Evolutionary conservation across 352 stramenopile genomes (phyloP), one percentile per base, ranked within the genome.

Genomic region (Phytopythium mirpurense): DNA sequence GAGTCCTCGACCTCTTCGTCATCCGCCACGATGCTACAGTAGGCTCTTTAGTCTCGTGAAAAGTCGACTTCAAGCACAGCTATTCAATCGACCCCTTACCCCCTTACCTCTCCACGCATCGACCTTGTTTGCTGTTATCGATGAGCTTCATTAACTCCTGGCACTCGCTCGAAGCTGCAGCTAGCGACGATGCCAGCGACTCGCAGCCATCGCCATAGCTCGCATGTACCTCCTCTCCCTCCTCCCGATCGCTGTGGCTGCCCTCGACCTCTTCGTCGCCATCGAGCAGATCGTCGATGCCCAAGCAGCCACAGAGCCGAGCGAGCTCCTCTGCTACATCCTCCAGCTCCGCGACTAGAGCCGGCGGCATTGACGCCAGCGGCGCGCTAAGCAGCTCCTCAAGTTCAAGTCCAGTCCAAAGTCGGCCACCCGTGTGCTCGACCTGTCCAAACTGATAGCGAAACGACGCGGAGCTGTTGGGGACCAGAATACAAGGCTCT

Each of bases 131-230:
- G n/a, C n/a, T n/a, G n/a, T n/a, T n/a, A n/a, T n/a, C 16, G 21
- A 54, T 34, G 3, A 32, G 35, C 34, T 45, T 24, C 35, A 44
- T 45, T 3, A 54, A 35, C 48, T 34, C 35, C 18, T 43, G 34
- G 18, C 48, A 54, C 48, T 54, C 48, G 15, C 32, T 44, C 34
- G 48, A 23, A 12, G 27, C 49, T 26, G 27, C 38, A 12, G 68
- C 59, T 21, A 80, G 54, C 24, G 50, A 65, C 2, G 41, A 44
- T 3, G 74, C 43, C 12, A 76, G 59, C 16, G 40, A 51, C 5
- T 58, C 42, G n/a, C 61, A 65, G 34, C 64, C 55, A n/a, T 29
- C n/a, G n/a, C n/a, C 46, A 18, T 18, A 0, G 31, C 12, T 18
- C 3, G 32, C 41, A 5, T 1, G 3, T 23, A n/a, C 44, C 1